A percentile compares a stretch with the other conserved stretches of the same genome.
phyloP scores from a whole-genome alignment of 2,329 filamentous ascomycete genomes.

The Albophoma yamanashiensis region DNA sequence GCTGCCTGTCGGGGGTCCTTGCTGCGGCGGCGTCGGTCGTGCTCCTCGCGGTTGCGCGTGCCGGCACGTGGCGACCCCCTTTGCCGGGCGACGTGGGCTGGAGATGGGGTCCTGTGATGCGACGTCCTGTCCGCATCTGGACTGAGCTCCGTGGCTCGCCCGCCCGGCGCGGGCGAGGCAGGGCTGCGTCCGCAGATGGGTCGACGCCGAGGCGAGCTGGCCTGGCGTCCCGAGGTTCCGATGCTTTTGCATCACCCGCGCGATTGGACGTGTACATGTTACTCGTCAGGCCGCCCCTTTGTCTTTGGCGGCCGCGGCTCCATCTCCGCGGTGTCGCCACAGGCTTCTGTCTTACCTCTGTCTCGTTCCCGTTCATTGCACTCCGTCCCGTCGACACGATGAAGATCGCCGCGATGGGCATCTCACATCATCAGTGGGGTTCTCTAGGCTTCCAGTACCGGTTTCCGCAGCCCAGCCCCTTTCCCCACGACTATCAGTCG shows the following conservation, averaged over 20 bases:
- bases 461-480: no score
- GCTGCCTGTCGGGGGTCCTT: background rate
- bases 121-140: background rate
- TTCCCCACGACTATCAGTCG: background rate
- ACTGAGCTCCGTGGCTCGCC: background rate
- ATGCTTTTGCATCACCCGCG: background rate
- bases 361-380: background rate
- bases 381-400: background rate
- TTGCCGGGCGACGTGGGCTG: background rate
- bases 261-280: background rate
- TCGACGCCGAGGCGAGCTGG: background rate
- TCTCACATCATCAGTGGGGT: background rate
- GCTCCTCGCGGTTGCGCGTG: background rate
- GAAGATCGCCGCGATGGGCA: background rate
- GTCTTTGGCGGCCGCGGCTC: background rate
- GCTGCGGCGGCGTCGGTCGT: background rate
- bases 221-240: background rate
- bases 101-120: background rate
- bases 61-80: background rate
- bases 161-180: background rate
- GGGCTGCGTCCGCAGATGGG: background rate
- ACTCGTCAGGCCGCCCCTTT: background rate
- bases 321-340: background rate
- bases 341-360: background rate
- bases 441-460: background rate